phyloP scores from a whole-genome alignment of 108 stramenopile genomes.

The Cyclotella cryptica region DNA sequence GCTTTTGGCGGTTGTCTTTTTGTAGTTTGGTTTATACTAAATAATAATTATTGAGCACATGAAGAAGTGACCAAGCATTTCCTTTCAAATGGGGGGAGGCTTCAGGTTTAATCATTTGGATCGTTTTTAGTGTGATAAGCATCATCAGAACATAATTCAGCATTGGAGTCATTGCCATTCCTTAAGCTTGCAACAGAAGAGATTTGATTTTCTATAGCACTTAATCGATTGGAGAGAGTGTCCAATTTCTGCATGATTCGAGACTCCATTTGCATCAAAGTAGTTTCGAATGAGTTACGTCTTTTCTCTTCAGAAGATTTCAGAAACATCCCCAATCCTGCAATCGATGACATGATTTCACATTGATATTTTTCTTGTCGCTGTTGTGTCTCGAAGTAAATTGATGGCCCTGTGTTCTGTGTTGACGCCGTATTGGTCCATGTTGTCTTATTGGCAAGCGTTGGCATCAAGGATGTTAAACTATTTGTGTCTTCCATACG shows the following conservation, averaged over 20 bases:
- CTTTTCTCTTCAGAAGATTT: constrained; percentile 48
- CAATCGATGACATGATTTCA: constrained; percentile 46
- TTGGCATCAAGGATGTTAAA: not conserved
- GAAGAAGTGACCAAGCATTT: no score
- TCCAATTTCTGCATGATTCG: constrained; percentile 33
- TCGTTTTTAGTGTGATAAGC: no score
- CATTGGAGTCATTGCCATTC: not conserved
- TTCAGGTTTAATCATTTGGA: no score
- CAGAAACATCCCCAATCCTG: constrained; percentile 47
- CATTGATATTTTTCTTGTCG: constrained; percentile 34
- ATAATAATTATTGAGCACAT: no score
- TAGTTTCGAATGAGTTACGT: constrained; percentile 23
- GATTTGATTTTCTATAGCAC: constrained; percentile 32
- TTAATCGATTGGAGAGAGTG: constrained; percentile 25
- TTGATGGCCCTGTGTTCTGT: constrained; percentile 11
- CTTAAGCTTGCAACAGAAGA: not conserved
- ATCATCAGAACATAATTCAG: not conserved
- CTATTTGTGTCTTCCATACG: not conserved
- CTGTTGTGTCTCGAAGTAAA: constrained; percentile 11
- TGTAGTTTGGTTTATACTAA: no score
- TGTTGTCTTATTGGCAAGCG: not conserved
- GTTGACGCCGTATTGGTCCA: not conserved
- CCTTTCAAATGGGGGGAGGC: no score
- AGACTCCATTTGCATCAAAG: constrained; percentile 33
- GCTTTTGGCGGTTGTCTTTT: no score